These are phyloP conservation scores for Furcasterigmium furcatum DNA, from an alignment of 2,329 filamentous ascomycete genomes.

Conservation along the genomic window DNA sequence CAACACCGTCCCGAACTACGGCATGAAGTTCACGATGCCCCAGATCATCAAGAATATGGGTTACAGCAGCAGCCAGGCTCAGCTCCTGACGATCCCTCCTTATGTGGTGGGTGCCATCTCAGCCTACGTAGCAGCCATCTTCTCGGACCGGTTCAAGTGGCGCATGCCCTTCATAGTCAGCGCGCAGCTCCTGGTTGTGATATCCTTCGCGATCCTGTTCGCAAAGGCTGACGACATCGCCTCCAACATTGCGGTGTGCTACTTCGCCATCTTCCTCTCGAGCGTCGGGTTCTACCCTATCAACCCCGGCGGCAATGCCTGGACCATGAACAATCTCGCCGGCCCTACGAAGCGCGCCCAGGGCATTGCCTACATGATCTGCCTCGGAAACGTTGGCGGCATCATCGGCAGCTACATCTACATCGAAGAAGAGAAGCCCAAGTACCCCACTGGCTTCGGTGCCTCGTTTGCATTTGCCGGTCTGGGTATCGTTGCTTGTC, in stretches of 20 bases:
- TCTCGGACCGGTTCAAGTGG: constrained; percentile 62
- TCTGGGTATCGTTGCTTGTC: constrained; percentile 9
- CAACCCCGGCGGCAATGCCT: constrained; percentile 34
- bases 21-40: constrained; percentile 22
- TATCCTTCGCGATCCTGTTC: constrained; percentile 24
- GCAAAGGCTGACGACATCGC: no score
- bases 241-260: constrained; percentile 50
- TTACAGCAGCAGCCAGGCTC: constrained; percentile 17
- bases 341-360: constrained; percentile 34
- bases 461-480: constrained; percentile 9
- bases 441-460: constrained; percentile 11
- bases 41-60: constrained; percentile 15
- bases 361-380: constrained; percentile 35
- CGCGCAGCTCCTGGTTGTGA: constrained; percentile 9
- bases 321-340: constrained; percentile 35
- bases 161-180: constrained; percentile 44
- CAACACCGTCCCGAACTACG: neutral
- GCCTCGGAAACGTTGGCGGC: constrained; percentile 33
- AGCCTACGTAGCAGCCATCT: constrained; percentile 59
- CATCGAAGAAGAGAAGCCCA: constrained; percentile 10
- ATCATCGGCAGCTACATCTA: constrained; percentile 17
- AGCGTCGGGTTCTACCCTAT: constrained; percentile 52
- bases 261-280: constrained; percentile 65
- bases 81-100: constrained; percentile 54
- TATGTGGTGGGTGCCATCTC: constrained; percentile 59